Evolutionary conservation across 2,329 filamentous ascomycete genomes (phyloP).

Genomic region (Blastomyces percursus): DNA sequence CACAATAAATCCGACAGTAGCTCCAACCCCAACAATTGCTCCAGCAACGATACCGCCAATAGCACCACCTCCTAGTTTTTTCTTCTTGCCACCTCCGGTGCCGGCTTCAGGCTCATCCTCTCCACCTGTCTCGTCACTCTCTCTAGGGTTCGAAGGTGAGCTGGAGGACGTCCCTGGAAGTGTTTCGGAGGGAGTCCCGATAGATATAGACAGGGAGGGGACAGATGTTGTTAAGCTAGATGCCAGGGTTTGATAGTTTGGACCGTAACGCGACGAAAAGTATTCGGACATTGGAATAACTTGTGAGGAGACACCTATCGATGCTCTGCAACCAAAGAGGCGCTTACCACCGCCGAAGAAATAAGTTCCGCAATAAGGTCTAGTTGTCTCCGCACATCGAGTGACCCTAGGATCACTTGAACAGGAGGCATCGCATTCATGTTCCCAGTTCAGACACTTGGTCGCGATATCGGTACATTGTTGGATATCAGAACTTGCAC

Average conservation of each 20-base stretch:
- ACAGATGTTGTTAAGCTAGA: neutral
- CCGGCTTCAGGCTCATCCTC: neutral
- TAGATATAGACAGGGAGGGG: neutral
- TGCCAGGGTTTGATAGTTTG: conserved; percentile 7
- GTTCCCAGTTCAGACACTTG: conserved; percentile 10
- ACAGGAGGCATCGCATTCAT: conserved; percentile 11
- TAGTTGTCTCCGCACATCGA: conserved; percentile 10
- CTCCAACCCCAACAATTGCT: conserved; percentile 10
- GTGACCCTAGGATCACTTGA: conserved; percentile 6
- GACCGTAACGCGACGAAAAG: conserved; percentile 13
- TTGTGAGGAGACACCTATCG: conserved; percentile 7
- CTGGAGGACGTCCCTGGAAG: neutral
- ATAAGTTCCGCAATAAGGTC: conserved; percentile 15
- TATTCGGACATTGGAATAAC: conserved; percentile 13
- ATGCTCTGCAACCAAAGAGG: conserved; percentile 13
- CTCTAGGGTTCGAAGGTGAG: neutral
- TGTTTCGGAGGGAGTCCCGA: neutral
- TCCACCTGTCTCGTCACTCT: neutral
- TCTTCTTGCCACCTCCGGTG: neutral
- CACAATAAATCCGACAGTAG: conserved; percentile 9
- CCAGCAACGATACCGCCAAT: conserved; percentile 15
- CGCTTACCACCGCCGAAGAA: conserved; percentile 10
- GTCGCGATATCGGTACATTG: conserved; percentile 14
- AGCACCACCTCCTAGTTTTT: conserved; percentile 7
- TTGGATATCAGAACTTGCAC: conserved; percentile 10